Evolutionary conservation across 345 rosid species (phyloP).

Genomic region (Linum lewisii): DNA sequence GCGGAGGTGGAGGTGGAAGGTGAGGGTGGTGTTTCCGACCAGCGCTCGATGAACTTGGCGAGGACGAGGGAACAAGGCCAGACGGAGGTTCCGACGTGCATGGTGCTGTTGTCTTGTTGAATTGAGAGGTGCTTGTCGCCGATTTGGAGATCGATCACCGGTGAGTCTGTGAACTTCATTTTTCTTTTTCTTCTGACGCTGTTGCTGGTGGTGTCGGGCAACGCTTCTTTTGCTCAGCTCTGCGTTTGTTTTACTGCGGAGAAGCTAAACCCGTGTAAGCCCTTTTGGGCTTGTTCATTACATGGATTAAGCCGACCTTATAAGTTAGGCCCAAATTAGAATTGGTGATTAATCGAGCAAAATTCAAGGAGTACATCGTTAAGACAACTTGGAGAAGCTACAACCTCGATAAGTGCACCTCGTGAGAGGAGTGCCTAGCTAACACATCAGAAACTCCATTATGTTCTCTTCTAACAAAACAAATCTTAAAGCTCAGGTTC

Average conservation of each 20-base stretch:
- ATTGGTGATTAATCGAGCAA: too few relatives aligned
- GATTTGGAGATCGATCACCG: slow-evolving; percentile 65
- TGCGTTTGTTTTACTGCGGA: too few relatives aligned
- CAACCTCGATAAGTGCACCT: too few relatives aligned
- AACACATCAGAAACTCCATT: too few relatives aligned
- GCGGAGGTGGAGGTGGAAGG: slow-evolving; percentile 13
- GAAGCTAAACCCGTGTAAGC: too few relatives aligned
- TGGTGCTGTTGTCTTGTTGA: slow-evolving; percentile 75
- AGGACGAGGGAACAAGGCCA: slow-evolving; percentile 92
- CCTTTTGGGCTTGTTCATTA: not conserved
- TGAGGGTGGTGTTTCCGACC: slow-evolving; percentile 30
- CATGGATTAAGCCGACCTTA: too few relatives aligned
- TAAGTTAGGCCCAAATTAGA: too few relatives aligned
- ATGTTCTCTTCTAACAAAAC: too few relatives aligned
- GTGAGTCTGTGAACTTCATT: slow-evolving; percentile 91
- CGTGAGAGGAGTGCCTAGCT: too few relatives aligned
- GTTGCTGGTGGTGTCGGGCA: not conserved
- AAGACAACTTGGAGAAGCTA: too few relatives aligned
- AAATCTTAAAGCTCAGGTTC: too few relatives aligned
- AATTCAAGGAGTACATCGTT: too few relatives aligned
- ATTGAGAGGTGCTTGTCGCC: slow-evolving; percentile 48
- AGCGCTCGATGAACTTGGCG: slow-evolving; percentile 83
- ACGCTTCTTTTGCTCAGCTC: not conserved
- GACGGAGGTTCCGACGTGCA: slow-evolving; percentile 91
- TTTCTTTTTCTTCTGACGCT: not conserved